Conservation (phyloP, 352 stramenopile species). For the Elongisporangium undulatum region DNA sequence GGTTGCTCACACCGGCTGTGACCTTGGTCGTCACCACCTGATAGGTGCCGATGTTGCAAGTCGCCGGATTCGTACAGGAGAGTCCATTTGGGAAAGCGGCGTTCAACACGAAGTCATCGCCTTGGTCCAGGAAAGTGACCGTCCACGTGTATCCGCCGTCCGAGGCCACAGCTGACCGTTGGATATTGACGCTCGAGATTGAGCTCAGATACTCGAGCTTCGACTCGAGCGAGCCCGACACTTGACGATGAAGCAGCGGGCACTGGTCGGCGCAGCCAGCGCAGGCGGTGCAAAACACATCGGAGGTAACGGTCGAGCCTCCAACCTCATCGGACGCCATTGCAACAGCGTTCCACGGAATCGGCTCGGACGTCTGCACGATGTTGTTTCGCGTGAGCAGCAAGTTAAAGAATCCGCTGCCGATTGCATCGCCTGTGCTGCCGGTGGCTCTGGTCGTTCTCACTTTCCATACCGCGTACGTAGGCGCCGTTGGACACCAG, state of each 20-base stretch:
- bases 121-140: constrained; percentile 88
- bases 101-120: constrained; percentile 72
- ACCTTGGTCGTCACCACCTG: constrained; percentile 51
- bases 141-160: constrained; percentile 81
- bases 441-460: constrained; percentile 20
- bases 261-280: constrained; percentile 23
- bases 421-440: constrained; percentile 24
- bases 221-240: constrained; percentile 68
- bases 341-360: constrained; percentile 92
- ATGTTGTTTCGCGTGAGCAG: constrained; percentile 42
- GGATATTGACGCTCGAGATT: constrained; percentile 9
- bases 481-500: constrained; percentile 56
- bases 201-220: constrained; percentile 51
- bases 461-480: constrained; percentile 54
- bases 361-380: constrained; percentile 61
- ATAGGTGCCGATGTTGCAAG: constrained; percentile 27
- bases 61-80: constrained; percentile 12
- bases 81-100: constrained; percentile 18
- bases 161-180: constrained; percentile 7
- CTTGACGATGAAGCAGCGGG: constrained; percentile 27
- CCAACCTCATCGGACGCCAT: constrained; percentile 76
- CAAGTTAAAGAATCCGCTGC: constrained; percentile 52
- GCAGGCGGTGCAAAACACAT: constrained; percentile 65
- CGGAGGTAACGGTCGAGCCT: constrained; percentile 27
- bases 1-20: constrained; percentile 65